Base-by-base conservation (phyloP, 306 rosid genomes). In the Mimosa bimucronata region DNA sequence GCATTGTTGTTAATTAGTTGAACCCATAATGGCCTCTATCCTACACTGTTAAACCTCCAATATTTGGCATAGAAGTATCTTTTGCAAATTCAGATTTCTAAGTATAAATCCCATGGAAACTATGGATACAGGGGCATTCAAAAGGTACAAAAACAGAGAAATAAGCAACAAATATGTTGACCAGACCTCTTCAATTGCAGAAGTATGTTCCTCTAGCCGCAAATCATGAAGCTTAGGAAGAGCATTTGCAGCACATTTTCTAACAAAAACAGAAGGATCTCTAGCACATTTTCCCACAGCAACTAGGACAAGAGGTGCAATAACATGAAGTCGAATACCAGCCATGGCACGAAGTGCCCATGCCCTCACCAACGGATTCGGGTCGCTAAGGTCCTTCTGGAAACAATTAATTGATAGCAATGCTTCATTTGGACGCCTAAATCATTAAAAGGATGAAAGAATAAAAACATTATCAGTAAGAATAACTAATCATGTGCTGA, bases 261-360 rank as follows among this genome's bases (percentile, higher is more conserved):
- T 90, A 44, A 96, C 98, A 68, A 89, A 96, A 18, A 93, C 97
- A 73, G 97, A 93, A 3, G 98, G 92, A 82, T 96, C 99, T 68
- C 99, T 87, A 1, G 99, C 97, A 88, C 98, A 91, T 81, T 91
- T 96, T 45, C 92, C 87, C 75, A 87, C 93, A 1, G 98, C 99
- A 76, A 90, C 98, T 66, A 96, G 80, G 85, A 92, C 99, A 81
- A 96, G 89, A 28, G 98, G 90, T 12, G 98, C 94, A 86, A 96
- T 91, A 78, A 76, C 98, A 78, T 90, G 97, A 13, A 96, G 92
- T 74, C 98, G 90, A 30, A 96, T 96, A 70, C 99, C 99, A 0
- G 99, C 98, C 98, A 96, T 90, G 58, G 99, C 89, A 57, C 98
- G 94, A 71, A 93, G 85, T 28, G 99, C 99, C 97, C 98, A 96